Evolutionary conservation across 345 rosid genomes (phyloP), one percentile per base, ranked within the genome.

Genomic region (Populus ilicifolia): DNA sequence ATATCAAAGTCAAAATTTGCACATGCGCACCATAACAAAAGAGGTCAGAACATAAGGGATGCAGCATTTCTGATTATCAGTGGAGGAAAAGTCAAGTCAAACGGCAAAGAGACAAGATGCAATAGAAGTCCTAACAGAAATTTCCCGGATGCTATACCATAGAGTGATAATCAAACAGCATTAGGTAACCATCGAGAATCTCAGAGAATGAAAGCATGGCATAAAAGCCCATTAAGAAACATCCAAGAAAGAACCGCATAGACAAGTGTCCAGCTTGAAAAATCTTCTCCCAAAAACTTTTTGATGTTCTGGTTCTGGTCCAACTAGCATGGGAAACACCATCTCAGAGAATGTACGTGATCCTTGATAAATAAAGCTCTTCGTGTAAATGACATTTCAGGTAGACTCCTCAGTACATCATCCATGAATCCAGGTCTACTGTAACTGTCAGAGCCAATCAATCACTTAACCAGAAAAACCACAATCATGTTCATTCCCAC

Each of bases 321-420:
- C 11, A 43, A 43, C 56, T 65, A 30, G 30, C 68, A 65, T 56
- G 29, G 68, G 36, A 63, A 59, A 82, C 73, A 72, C 73, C 75
- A 61, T 64, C 75, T 48, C 29, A 70, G 67, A 71, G 44, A 71
- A 44, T 35, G 61, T 39, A 75, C 64, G 6, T 73, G 66, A 75
- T 77, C 84, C 79, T 80, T 35, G 69, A 75, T 68, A 73, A 59
- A 52, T 43, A 29, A 65, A 54, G 69, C 71, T 71, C 77, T 62
- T 75, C 12, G 0, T 27, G 10, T 44, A 17, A 12, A 21, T 50
- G 41, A 36, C 44, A 68, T 61, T 74, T 50, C 63, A 67, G 64
- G 8, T 64, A 12, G 64, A 23, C 64, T 59, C 64, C 29, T 13
- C 64, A 59, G 5, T 36, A 67, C 71, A 76, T 38, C 61, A 39